Evolutionary conservation across 2,329 filamentous ascomycete genomes (phyloP).

Genomic region (Bipolaris sorokiniana): DNA sequence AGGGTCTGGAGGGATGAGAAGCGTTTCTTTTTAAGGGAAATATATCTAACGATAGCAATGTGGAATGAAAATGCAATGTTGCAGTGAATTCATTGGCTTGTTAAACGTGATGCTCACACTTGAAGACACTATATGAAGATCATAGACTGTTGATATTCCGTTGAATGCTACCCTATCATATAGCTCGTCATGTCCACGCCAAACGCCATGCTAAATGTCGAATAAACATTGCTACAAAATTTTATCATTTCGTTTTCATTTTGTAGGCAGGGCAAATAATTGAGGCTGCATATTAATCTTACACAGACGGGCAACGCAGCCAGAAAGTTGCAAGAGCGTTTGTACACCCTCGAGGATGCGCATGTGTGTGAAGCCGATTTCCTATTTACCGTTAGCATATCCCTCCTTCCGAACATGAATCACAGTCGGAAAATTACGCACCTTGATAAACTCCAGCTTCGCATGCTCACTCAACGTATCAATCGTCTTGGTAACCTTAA

Average conservation of each 20-base stretch:
- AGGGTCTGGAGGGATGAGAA: not conserved
- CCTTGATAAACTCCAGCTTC: slow-evolving; percentile 93
- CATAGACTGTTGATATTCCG: too few species aligned
- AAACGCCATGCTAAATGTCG: slow-evolving; percentile 45
- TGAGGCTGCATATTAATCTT: slow-evolving; percentile 96
- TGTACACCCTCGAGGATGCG: slow-evolving; percentile 97
- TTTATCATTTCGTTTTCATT: slow-evolving; percentile 23
- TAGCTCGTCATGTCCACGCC: slow-evolving; percentile 12
- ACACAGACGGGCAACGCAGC: slow-evolving; percentile 87
- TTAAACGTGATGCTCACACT: not conserved
- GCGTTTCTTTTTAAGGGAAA: not conserved
- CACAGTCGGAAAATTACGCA: slow-evolving; percentile 7
- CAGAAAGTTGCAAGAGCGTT: slow-evolving; percentile 90
- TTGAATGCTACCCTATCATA: too few species aligned
- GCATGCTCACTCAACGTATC: slow-evolving; percentile 90
- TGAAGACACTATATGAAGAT: not conserved
- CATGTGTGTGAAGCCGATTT: slow-evolving; percentile 99
- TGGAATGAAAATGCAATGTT: not conserved
- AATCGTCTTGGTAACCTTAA: slow-evolving; percentile 95
- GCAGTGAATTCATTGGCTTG: not conserved
- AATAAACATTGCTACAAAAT: not conserved
- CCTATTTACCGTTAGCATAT: slow-evolving; percentile 50
- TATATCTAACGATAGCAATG: not conserved
- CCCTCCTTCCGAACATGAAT: not conserved
- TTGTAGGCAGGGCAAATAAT: slow-evolving; percentile 64